Conservation (phyloP, 2,329 filamentous ascomycete genomes). For the Boeremia exigua region DNA sequence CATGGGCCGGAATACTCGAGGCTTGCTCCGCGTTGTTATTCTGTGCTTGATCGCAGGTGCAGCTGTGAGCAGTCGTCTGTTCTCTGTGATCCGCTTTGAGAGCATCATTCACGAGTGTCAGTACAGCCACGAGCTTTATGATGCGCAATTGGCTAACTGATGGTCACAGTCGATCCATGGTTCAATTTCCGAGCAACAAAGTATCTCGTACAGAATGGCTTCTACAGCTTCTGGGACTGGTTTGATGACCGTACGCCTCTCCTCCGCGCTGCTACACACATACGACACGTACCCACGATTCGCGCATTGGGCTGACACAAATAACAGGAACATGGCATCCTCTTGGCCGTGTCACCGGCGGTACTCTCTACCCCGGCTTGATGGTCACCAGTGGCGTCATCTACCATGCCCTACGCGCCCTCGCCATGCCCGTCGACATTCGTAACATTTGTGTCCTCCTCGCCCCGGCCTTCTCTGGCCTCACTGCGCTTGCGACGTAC, state of each 20-base stretch:
- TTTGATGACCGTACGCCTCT: constrained; percentile 84
- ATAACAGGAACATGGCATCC: constrained; percentile 89
- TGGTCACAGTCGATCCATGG: constrained; percentile 87
- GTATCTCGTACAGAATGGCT: constrained; percentile 94
- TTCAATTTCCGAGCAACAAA: constrained; percentile 99
- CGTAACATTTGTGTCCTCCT: constrained; percentile 98
- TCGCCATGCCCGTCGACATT: constrained; percentile 94
- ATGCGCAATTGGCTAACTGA: constrained; percentile 33
- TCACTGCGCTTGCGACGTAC: constrained; percentile 92
- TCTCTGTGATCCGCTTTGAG: constrained; percentile 98
- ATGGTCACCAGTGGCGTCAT: constrained; percentile 99
- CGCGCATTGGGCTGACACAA: constrained; percentile 23
- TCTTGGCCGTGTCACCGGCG: constrained; percentile 95
- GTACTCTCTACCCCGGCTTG: constrained; percentile 96
- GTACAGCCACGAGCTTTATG: constrained; percentile 51
- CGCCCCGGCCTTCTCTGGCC: constrained; percentile 89
- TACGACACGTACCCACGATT: background rate
- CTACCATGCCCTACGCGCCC: constrained; percentile 87
- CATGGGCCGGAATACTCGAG: constrained; percentile 80
- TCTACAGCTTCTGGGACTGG: constrained; percentile 99
- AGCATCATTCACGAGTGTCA: constrained; percentile 99
- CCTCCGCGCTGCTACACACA: constrained; percentile 10
- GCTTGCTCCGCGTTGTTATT: constrained; percentile 87
- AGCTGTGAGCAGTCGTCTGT: constrained; percentile 89
- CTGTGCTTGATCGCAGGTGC: constrained; percentile 89